Percentiles rank a stretch among this genome's conserved stretches.
Conservation (phyloP, 73 alveolate genomes). For the Tetrahymena borealis region DNA sequence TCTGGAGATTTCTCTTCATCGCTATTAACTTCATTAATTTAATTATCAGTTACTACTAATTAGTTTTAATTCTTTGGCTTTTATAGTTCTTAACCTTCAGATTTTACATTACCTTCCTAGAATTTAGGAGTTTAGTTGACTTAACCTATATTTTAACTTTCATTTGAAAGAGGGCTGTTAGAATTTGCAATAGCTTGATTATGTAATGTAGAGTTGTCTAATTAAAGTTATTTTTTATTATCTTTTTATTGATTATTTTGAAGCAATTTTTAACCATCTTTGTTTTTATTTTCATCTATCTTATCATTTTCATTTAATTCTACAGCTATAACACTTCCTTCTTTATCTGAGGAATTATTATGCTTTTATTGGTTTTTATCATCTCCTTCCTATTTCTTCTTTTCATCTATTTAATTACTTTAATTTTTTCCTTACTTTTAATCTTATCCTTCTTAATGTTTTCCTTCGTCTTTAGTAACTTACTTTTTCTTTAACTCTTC, state of each 20-base stretch:
- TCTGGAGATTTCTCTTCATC: background rate
- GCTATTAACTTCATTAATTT: background rate
- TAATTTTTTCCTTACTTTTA: background rate
- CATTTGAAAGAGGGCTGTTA: background rate
- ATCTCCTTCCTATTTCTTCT: background rate
- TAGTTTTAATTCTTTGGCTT: background rate
- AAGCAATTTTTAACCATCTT: background rate
- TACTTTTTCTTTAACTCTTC: background rate
- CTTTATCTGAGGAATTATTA: background rate
- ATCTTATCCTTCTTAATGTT: background rate
- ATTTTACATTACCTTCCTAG: background rate
- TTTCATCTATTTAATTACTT: background rate
- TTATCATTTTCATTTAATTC: background rate
- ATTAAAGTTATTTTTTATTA: background rate
- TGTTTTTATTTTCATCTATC: background rate
- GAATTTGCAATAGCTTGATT: background rate
- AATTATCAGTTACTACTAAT: background rate
- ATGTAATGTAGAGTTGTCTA: background rate
- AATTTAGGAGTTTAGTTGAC: background rate
- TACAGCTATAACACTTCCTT: background rate
- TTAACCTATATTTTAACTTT: background rate
- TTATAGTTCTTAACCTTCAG: background rate
- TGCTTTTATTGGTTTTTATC: no score
- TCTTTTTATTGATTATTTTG: background rate
- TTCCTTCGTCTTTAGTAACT: background rate